Base-by-base conservation (phyloP, 2,329 filamentous ascomycete genomes). In the Cordyceps javanica region DNA sequence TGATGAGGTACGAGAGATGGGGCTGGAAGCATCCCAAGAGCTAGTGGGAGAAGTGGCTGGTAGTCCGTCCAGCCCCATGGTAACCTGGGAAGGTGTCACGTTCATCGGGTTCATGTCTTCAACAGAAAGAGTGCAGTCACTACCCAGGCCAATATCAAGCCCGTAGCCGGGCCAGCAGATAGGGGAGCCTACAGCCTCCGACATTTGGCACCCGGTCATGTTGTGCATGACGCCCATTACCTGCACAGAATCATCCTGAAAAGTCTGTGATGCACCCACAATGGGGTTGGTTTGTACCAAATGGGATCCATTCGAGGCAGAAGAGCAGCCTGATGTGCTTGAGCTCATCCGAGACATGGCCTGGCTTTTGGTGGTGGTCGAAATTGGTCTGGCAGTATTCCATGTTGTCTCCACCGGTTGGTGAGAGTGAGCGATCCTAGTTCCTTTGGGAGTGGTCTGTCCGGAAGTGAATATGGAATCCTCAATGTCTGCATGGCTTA, bases 21-120 rank as follows among this genome's bases (percentile, higher is more conserved):
- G 75, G 60, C 78, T 78, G 66, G 78, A 82, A 63, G 79, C 75
- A 64, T 77, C 77, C 72, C 78, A 82, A 11, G 79, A 77, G 57
- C 76, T 73, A 51, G 75, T 73, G 11, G 81, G 81, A 26, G 81
- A 82, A 63, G 75, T 73, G 60, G 75, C 76, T 50, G 74, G 67
- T 59, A 82, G 66, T 61, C 76, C 67, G 62, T 82, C 79, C 68
- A 78, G 78, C 64, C 79, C 78, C 65, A 82, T 69, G 62, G 77
- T 76, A 72, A 82, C 79, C 62, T 83, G 79, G 54, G 77, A 72
- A 53, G 82, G 81, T 65, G 82, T 77, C 67, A 84, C 78, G 62
- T 83, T 80, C 65, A 82, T 70, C 52, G 73, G 70, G 65, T 65
- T 67, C 57, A 79, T 62, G 60, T 78, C 75, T 58, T 73, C 64